These are phyloP conservation scores for Saitozyma podzolica DNA, from an alignment of 768 basidiomycete genomes.

Conservation along the genomic window DNA sequence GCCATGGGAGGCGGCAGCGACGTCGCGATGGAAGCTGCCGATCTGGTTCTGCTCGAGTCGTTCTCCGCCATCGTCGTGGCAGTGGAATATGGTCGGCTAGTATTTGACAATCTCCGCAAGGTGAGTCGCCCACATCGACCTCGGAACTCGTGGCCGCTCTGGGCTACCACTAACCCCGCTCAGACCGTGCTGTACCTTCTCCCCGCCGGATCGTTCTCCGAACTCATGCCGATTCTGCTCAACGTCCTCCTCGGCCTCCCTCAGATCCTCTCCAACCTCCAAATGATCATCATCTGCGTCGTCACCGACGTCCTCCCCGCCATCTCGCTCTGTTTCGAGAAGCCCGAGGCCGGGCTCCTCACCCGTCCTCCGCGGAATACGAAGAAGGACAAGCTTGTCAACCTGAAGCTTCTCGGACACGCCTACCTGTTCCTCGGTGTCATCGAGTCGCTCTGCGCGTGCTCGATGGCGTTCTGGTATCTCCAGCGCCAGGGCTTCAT, in stretches of 20 bases:
- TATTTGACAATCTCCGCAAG: slow-evolving; percentile 64
- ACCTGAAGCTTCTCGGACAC: slow-evolving; percentile 60
- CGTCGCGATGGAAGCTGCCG: slow-evolving; percentile 55
- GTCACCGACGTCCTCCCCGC: slow-evolving; percentile 63
- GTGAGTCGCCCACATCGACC: no score
- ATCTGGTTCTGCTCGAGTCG: slow-evolving; percentile 53
- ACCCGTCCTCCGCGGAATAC: slow-evolving; percentile 61
- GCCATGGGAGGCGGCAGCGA: slow-evolving; percentile 58
- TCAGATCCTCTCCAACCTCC: slow-evolving; percentile 61
- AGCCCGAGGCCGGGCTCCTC: slow-evolving; percentile 65
- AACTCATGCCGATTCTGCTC: slow-evolving; percentile 63
- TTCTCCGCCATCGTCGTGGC: slow-evolving; percentile 53
- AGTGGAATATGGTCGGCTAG: slow-evolving; percentile 55
- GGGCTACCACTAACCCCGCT: no score
- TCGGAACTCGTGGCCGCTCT: no score
- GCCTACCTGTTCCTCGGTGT: slow-evolving; percentile 64
- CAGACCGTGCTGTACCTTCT: slow-evolving; percentile 41
- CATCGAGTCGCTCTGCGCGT: slow-evolving; percentile 57
- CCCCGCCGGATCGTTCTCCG: slow-evolving; percentile 58
- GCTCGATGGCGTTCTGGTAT: slow-evolving; percentile 59
- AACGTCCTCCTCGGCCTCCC: slow-evolving; percentile 64
- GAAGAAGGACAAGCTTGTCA: slow-evolving; percentile 62
- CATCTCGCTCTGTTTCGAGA: slow-evolving; percentile 62
- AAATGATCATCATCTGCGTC: slow-evolving; percentile 61
- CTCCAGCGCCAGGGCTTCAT: slow-evolving; percentile 54